phyloP scores from a whole-genome alignment of 148 eudicot species.

The Rhododendron williamsianum region DNA sequence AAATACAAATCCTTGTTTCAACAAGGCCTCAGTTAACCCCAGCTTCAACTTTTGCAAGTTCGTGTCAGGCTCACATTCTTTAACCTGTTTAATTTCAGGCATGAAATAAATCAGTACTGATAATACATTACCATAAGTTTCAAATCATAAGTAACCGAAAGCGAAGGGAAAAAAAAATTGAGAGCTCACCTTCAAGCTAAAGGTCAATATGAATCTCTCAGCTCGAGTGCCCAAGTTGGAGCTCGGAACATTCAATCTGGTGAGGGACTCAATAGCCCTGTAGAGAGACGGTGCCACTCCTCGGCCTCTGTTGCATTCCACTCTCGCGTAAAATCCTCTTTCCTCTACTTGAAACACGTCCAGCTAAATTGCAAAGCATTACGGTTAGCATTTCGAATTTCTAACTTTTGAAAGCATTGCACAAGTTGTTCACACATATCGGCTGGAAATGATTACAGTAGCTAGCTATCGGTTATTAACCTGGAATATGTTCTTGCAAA shows the following conservation, averaged over 20 bases:
- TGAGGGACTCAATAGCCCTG: conserved; percentile 58
- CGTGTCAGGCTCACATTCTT: conserved; percentile 32
- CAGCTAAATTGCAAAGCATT: conserved; percentile 32
- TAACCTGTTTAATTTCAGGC: conserved; percentile 33
- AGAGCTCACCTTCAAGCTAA: conserved; percentile 51
- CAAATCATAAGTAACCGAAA: background rate
- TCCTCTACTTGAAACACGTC: conserved; percentile 64
- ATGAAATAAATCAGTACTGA: background rate
- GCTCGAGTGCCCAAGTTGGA: conserved; percentile 50
- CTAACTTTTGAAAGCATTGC: background rate
- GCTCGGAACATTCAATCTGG: conserved; percentile 38
- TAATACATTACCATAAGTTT: background rate
- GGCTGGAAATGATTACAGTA: background rate
- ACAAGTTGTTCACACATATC: background rate
- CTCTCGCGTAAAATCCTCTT: conserved; percentile 49
- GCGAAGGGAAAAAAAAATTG: background rate
- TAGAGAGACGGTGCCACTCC: conserved; percentile 66
- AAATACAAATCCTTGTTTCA: conserved; percentile 63
- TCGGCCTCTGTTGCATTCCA: conserved; percentile 54
- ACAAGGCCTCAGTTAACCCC: conserved; percentile 54
- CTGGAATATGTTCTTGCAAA: conserved; percentile 51
- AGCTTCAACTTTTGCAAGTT: conserved; percentile 51
- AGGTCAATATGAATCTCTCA: conserved; percentile 48
- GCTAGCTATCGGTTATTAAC: conserved; percentile 19
- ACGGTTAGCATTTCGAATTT: background rate